Percentiles rank a stretch among this genome's conserved stretches.
Evolutionary conservation across 768 basidiomycete genomes (phyloP).

Genomic region (Ramaria rubella): DNA sequence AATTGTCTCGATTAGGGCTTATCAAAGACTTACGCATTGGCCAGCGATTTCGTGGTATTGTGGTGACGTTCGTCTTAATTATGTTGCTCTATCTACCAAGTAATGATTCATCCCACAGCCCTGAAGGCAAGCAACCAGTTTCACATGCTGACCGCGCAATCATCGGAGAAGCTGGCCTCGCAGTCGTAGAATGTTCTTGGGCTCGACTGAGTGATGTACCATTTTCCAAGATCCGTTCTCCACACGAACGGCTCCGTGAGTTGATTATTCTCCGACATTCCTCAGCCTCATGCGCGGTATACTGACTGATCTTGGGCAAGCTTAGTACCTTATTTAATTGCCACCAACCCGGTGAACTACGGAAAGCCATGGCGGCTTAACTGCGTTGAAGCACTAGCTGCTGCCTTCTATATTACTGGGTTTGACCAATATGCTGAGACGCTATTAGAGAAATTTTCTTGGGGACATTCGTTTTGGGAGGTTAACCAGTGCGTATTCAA

Average conservation of each 20-base stretch:
- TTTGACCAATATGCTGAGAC: conserved; percentile 75
- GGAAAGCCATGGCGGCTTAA: conserved; percentile 96
- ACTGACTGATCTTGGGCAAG: not conserved
- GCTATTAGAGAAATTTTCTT: conserved; percentile 77
- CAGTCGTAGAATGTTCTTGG: conserved; percentile 99
- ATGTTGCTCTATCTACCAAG: not conserved
- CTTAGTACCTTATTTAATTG: conserved; percentile 89
- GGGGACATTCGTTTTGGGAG: conserved; percentile 83
- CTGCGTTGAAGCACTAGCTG: conserved; percentile 91
- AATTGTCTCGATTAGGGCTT: conserved; percentile 76
- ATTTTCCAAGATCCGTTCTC: conserved; percentile 87
- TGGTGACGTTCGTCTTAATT: conserved; percentile 70
- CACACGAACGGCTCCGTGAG: conserved; percentile 85
- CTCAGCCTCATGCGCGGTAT: too few species aligned
- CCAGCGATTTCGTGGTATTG: conserved; percentile 81
- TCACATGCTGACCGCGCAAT: conserved; percentile 83
- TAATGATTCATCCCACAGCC: conserved; percentile 39
- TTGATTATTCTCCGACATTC: conserved; percentile 14
- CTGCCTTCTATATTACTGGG: conserved; percentile 90
- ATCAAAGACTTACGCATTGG: conserved; percentile 82
- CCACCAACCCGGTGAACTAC: conserved; percentile 96
- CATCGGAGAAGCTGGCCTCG: conserved; percentile 66
- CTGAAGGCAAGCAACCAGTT: conserved; percentile 72
- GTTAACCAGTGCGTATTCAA: conserved; percentile 54
- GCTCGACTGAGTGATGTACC: conserved; percentile 92